Evolutionary conservation across 2,329 filamentous ascomycete species (phyloP), one percentile per base, ranked within the genome.

Genomic region (Cladophialophora carrionii): DNA sequence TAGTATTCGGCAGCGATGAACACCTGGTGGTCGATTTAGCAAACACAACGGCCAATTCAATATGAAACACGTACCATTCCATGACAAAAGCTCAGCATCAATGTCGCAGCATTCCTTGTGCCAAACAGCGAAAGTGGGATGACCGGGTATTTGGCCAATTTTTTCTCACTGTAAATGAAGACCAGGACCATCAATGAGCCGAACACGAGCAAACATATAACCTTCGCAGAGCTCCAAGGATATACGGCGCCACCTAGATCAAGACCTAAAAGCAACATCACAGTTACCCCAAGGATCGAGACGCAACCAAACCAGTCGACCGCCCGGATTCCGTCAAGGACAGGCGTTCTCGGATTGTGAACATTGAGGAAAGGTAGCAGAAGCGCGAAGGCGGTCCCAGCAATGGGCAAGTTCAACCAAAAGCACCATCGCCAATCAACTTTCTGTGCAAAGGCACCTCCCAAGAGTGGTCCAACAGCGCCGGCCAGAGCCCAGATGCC

Each of bases 251-350:
- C 92, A 61, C 92, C 93, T 67, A 94, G 91, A 73, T 96, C 89
- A 10, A 96, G 85, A 0, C 92, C 93, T 49, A 96, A 86, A 3
- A 96, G 85, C 69, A 96, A 82, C 90, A 96, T 94, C 22, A 96
- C 81, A 0, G 90, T 93, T 22, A 89, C 91, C 49, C 89, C 90
- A 26, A 93, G 84, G 74, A 96, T 86, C 32, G 83, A 78, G 29
- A 88, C 70, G 0, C 82, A 83, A n/a, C 87, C 87, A 9, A 85
- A 71, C 87, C 82, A 86, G 72, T 85, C 82, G 59, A 85, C 82
- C 8, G 72, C 72, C 41, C 71, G 72, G 14, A 77, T 59, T 10
- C 75, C 75, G n/a, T 73, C 65, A 8, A 67, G 32, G 29, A 85
- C 75, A 0, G 76, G 78, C 0, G 84, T 86, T 29, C 79, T 77